A percentile compares a stretch with the other conserved stretches of the same genome.
phyloP scores from a whole-genome alignment of 139 green algal species.

The Haematococcus sp. region DNA sequence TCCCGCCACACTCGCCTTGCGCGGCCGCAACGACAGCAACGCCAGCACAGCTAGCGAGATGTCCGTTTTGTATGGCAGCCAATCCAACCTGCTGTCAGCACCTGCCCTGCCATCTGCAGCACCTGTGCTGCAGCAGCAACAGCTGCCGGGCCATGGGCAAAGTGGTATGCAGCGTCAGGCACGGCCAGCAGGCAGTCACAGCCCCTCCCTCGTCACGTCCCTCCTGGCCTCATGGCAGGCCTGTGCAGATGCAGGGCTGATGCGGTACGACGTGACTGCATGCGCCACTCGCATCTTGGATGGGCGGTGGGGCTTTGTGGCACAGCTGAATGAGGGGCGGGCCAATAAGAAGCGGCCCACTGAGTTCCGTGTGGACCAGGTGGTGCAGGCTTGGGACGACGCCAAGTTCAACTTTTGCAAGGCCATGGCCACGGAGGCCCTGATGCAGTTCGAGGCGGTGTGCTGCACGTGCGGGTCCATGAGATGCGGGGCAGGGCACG shows the following conservation, averaged over 20 bases:
- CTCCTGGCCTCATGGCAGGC: conserved; percentile 80
- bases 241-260: conserved; percentile 43
- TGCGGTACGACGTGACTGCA: conserved; percentile 87
- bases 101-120: no score
- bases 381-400: conserved; percentile 87
- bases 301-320: conserved; percentile 41
- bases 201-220: conserved; percentile 63
- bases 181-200: no score
- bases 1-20: no score
- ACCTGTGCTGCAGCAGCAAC: no score
- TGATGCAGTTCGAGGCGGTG: conserved; percentile 84
- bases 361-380: conserved; percentile 92
- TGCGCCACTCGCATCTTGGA: conserved; percentile 60
- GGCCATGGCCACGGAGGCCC: conserved; percentile 85
- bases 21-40: no score
- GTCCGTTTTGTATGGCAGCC: no score
- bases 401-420: conserved; percentile 99
- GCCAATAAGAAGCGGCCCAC: conserved; percentile 95
- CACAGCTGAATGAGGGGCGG: conserved; percentile 95
- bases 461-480: no score
- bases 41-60: no score
- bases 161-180: no score
- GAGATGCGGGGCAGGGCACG: no score
- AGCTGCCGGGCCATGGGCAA: background rate
- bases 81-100: no score